phyloP scores from a whole-genome alignment of 371 early-diverging fungal genomes.

The Mucor mucedo region DNA sequence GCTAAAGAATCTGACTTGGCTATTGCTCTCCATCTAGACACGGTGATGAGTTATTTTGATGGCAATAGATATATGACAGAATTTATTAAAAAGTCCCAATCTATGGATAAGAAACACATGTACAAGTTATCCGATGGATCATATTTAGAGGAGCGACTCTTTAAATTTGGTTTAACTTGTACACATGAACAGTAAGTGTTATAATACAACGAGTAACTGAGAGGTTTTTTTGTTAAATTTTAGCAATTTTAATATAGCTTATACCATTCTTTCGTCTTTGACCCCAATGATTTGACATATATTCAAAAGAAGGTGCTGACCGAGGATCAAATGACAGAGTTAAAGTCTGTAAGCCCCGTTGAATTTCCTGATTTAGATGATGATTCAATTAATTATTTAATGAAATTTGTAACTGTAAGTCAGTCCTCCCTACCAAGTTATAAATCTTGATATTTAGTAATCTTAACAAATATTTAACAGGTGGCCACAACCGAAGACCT shows the following conservation, averaged over 20 bases:
- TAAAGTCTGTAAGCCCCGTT: conserved; percentile 1
- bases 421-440: neutral
- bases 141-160: conserved; percentile 15
- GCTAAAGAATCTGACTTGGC: conserved; percentile 15
- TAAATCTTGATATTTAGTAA: conserved; percentile 4
- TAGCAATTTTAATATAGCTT: neutral
- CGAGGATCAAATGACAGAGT: neutral
- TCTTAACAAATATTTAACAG: neutral
- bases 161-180: conserved; percentile 16
- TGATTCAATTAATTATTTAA: conserved; percentile 1
- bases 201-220: conserved; percentile 11
- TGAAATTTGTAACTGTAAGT: conserved; percentile 3
- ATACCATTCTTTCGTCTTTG: conserved; percentile 5
- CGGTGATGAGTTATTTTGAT: conserved; percentile 14
- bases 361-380: neutral
- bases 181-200: conserved; percentile 14
- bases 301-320: conserved; percentile 7
- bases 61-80: conserved; percentile 15
- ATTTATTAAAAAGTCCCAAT: conserved; percentile 13
- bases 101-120: conserved; percentile 17
- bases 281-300: neutral
- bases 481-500: conserved; percentile 1
- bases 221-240: conserved; percentile 1
- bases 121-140: conserved; percentile 17
- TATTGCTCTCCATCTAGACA: conserved; percentile 12